Evolutionary conservation across 805 yeast genomes (phyloP).

Genomic region (Priceomyces carsonii): DNA sequence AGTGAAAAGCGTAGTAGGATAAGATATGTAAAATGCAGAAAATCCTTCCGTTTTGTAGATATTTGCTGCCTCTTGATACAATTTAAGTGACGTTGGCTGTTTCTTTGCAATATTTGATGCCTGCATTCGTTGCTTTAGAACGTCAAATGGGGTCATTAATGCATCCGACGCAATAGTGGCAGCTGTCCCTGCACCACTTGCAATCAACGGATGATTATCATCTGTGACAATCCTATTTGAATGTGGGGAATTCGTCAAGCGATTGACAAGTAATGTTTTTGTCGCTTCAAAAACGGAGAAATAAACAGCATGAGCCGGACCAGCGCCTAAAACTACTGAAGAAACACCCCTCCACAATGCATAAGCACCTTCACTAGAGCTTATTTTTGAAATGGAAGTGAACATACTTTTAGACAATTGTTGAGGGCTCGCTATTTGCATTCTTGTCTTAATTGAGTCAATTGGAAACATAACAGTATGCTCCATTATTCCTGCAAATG

Average conservation of each 20-base stretch:
- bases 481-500: constrained; percentile 99
- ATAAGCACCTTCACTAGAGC: constrained; percentile 84
- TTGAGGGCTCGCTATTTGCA: constrained; percentile 59
- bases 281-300: constrained; percentile 90
- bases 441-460: constrained; percentile 93
- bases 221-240: constrained; percentile 51
- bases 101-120: constrained; percentile 17
- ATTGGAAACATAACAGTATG: constrained; percentile 96
- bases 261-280: constrained; percentile 56
- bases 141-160: constrained; percentile 96
- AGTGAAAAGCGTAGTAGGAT: constrained; percentile 90
- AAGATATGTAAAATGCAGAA: constrained; percentile 83
- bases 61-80: constrained; percentile 40
- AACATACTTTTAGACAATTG: constrained; percentile 47
- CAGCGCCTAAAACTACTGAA: constrained; percentile 94
- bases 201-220: constrained; percentile 76
- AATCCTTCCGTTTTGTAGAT: constrained; percentile 67
- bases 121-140: constrained; percentile 95
- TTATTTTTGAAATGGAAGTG: constrained; percentile 68
- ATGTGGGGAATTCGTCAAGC: constrained; percentile 29
- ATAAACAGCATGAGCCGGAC: constrained; percentile 98
- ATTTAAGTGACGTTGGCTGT: constrained; percentile 20
- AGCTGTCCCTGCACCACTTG: constrained; percentile 84
- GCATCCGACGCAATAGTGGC: constrained; percentile 96
- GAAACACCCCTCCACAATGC: constrained; percentile 94